Evolutionary conservation across 495 filamentous ascomycete genomes (phyloP).

Genomic region (Stereocaulon alpinum): DNA sequence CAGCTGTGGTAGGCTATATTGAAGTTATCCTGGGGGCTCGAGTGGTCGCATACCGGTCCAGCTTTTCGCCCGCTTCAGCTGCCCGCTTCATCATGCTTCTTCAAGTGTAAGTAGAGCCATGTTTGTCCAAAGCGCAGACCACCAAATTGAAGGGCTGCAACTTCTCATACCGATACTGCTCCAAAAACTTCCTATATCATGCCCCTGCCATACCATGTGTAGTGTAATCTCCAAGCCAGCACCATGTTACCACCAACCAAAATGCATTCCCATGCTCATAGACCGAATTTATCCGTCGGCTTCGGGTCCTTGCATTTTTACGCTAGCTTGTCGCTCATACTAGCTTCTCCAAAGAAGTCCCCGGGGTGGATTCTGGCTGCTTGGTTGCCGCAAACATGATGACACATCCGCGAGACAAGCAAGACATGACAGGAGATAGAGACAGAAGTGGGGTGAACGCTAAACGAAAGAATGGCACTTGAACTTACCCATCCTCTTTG

Average conservation of each 20-base stretch:
- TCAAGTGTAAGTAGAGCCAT: slow-evolving; percentile 7
- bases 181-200: background rate
- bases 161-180: slow-evolving; percentile 6
- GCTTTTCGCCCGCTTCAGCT: slow-evolving; percentile 8
- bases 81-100: background rate
- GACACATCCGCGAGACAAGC: slow-evolving; percentile 23
- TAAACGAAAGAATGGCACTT: background rate
- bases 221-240: background rate
- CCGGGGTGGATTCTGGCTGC: background rate
- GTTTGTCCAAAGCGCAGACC: slow-evolving; percentile 3
- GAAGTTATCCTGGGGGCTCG: background rate
- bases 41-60: background rate
- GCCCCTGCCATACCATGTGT: slow-evolving; percentile 1
- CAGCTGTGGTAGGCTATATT: slow-evolving; percentile 33
- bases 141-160: slow-evolving; percentile 7
- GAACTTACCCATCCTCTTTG: slow-evolving; percentile 98
- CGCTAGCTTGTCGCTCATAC: background rate
- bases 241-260: background rate
- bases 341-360: background rate
- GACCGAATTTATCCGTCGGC: background rate
- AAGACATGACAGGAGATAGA: slow-evolving; percentile 22
- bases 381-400: background rate
- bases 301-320: background rate
- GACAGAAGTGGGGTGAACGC: slow-evolving; percentile 20
- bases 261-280: background rate